These are phyloP conservation scores for Scutellaria galericulata DNA, from an alignment of 257 asterid genomes.

Conservation along the genomic window DNA sequence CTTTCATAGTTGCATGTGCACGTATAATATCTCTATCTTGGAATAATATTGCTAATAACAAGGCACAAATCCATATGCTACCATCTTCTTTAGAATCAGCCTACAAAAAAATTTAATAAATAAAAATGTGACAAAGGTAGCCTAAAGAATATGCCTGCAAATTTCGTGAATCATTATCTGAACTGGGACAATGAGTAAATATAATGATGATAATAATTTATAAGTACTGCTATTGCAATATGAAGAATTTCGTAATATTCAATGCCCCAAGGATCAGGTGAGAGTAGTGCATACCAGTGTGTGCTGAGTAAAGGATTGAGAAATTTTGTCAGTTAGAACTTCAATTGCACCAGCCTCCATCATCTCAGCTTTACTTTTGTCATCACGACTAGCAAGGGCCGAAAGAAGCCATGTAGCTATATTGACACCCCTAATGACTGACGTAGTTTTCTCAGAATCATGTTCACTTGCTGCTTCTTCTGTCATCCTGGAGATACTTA, in stretches of 20 bases:
- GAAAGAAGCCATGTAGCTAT: conserved; percentile 93
- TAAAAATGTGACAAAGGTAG: not conserved
- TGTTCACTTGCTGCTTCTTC: conserved; percentile 56
- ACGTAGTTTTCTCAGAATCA: conserved; percentile 59
- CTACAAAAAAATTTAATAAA: conserved; percentile 44
- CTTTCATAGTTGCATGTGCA: conserved; percentile 80
- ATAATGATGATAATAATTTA: not conserved
- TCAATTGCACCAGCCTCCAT: conserved; percentile 95
- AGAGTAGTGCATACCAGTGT: conserved; percentile 55
- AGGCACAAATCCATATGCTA: conserved; percentile 86
- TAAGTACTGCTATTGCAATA: conserved; percentile 14
- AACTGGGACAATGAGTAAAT: conserved; percentile 22
- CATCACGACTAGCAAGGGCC: conserved; percentile 78
- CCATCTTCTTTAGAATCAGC: conserved; percentile 84
- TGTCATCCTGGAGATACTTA: conserved; percentile 67
- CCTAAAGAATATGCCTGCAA: conserved; percentile 27
- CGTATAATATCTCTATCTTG: conserved; percentile 92
- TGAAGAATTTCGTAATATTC: conserved; percentile 7
- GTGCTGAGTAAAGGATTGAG: conserved; percentile 50
- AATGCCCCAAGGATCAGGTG: conserved; percentile 13
- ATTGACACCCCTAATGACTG: conserved; percentile 72
- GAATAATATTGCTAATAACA: conserved; percentile 76
- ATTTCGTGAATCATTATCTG: conserved; percentile 6
- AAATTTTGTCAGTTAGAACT: conserved; percentile 81
- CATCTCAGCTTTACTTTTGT: conserved; percentile 68